These are phyloP conservation scores for Exophiala alcalophila DNA, from an alignment of 2,329 filamentous ascomycete genomes.

Conservation along the genomic window DNA sequence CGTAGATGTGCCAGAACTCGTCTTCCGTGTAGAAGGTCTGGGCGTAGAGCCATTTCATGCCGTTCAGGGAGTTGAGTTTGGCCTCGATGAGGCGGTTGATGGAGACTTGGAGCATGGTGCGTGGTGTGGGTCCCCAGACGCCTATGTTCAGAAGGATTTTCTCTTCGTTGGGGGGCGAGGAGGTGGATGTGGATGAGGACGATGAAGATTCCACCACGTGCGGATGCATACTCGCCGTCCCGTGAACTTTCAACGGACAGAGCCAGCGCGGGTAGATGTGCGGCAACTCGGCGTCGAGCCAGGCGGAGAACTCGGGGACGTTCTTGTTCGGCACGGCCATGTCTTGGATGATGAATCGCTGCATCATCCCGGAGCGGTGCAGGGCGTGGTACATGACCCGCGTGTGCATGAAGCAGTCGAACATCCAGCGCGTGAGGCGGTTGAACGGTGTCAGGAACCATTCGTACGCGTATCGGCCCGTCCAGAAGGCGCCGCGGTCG, in stretches of 20 bases:
- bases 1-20: conserved; percentile 46
- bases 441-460: conserved; percentile 63
- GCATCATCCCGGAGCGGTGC: conserved; percentile 56
- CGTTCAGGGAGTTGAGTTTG: conserved; percentile 66
- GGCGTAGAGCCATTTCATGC: conserved; percentile 84
- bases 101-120: conserved; percentile 58
- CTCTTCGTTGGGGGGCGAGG: background rate
- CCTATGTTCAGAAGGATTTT: conserved; percentile 53
- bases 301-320: conserved; percentile 54
- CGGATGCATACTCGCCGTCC: conserved; percentile 20
- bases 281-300: conserved; percentile 43
- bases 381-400: conserved; percentile 62
- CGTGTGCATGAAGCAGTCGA: conserved; percentile 62
- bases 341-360: conserved; percentile 62
- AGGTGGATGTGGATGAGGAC: background rate
- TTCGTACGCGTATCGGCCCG: conserved; percentile 57
- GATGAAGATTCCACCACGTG: conserved; percentile 1
- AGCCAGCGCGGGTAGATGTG: conserved; percentile 58
- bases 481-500: conserved; percentile 65
- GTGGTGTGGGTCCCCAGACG: conserved; percentile 77
- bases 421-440: conserved; percentile 54
- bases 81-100: conserved; percentile 69
- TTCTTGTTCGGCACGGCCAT: conserved; percentile 56
- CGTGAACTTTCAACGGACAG: conserved; percentile 46
- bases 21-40: conserved; percentile 75